A percentile compares a stretch with the other conserved stretches of the same genome.
phyloP scores from a whole-genome alignment of 2,329 filamentous ascomycete species.

The Pestalotiopsis sp. region DNA sequence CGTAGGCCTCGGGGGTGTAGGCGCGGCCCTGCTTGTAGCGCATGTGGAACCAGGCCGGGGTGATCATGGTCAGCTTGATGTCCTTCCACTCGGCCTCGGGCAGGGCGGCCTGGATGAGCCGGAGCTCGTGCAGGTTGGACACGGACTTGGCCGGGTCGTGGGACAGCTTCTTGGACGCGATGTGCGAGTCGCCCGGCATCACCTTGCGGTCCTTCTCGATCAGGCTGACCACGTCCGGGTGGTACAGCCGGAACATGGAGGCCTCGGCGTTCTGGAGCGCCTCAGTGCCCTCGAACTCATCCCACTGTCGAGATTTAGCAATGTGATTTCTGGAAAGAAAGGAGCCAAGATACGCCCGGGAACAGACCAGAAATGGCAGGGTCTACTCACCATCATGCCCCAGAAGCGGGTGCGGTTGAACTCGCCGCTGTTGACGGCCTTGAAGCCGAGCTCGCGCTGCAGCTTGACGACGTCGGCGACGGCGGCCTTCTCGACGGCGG shows the following conservation, averaged over 20 bases:
- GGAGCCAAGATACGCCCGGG: too few relatives aligned
- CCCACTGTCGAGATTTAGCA: constrained; percentile 40
- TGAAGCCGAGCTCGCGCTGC: constrained; percentile 68
- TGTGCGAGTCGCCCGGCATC: constrained; percentile 59
- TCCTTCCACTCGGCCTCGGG: constrained; percentile 51
- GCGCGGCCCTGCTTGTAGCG: constrained; percentile 57
- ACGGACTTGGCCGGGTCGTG: constrained; percentile 43
- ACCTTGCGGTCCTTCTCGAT: constrained; percentile 56
- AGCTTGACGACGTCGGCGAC: constrained; percentile 69
- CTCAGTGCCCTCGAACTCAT: constrained; percentile 52
- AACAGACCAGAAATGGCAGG: neutral
- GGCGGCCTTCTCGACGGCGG: constrained; percentile 64
- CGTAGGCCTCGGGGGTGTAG: constrained; percentile 59
- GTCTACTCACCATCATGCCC: constrained; percentile 41
- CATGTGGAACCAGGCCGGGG: constrained; percentile 59
- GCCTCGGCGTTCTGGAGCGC: constrained; percentile 53
- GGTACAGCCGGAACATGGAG: constrained; percentile 55
- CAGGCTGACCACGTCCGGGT: constrained; percentile 56
- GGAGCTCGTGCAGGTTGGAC: constrained; percentile 54
- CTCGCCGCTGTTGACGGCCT: constrained; percentile 72
- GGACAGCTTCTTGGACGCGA: constrained; percentile 49
- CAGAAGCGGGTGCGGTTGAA: constrained; percentile 59
- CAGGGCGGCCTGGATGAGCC: constrained; percentile 46
- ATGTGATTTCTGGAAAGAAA: neutral
- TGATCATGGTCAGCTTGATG: constrained; percentile 59